phyloP scores from a whole-genome alignment of 305 asterid genomes.

The Andrographis paniculata region DNA sequence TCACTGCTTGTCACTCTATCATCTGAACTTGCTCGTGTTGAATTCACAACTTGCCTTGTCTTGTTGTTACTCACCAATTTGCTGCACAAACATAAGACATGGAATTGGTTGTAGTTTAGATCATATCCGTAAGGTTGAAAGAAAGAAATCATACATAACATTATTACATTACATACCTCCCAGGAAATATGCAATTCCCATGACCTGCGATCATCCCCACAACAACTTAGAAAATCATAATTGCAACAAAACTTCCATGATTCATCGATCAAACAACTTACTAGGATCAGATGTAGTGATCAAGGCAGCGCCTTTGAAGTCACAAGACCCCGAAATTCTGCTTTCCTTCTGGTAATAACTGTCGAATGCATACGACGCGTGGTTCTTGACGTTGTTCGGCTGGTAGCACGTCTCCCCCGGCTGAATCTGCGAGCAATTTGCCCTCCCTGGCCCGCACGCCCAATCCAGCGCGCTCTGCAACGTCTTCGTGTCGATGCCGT shows the following conservation, averaged over 20 bases:
- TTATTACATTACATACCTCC: conserved; percentile 98
- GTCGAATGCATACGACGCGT: conserved; percentile 90
- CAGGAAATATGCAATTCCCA: conserved; percentile 90
- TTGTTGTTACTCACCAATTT: conserved; percentile 41
- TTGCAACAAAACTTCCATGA: not conserved
- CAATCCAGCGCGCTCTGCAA: conserved; percentile 94
- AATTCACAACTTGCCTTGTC: conserved; percentile 58
- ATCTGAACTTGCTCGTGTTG: conserved; percentile 54
- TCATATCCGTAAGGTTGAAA: no score
- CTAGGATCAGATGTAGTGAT: conserved; percentile 97
- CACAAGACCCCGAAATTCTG: conserved; percentile 66
- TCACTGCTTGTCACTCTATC: conserved; percentile 4
- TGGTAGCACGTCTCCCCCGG: conserved; percentile 92
- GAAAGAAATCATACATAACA: no score
- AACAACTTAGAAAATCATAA: no score
- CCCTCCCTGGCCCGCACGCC: conserved; percentile 99
- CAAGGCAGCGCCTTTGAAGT: conserved; percentile 95
- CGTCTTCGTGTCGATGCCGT: conserved; percentile 59
- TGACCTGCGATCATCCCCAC: conserved; percentile 65
- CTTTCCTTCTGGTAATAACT: conserved; percentile 91
- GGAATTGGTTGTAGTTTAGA: no score
- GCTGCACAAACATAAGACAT: conserved; percentile 73
- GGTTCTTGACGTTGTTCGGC: conserved; percentile 83
- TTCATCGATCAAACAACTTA: conserved; percentile 27
- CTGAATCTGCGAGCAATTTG: conserved; percentile 94